Evolutionary conservation across 2,329 filamentous ascomycete species (phyloP), one percentile per base, ranked within the genome.

Genomic region (Aspergillus sp.): DNA sequence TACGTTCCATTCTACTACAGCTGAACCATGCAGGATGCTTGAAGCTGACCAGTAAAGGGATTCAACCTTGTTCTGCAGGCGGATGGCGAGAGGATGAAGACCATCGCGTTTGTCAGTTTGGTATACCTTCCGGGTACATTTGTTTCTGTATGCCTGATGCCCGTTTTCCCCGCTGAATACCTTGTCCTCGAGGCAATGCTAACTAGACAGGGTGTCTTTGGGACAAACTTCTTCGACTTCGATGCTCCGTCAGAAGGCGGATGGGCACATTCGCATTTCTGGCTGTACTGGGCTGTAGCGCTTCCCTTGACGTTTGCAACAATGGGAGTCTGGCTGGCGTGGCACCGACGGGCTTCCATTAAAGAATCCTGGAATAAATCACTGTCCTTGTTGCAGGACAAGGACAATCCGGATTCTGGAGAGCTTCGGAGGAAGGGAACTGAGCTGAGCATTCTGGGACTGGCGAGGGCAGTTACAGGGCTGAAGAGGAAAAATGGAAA

Each of bases 181-280:
- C 33, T 27, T 14, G 24, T 4, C 19, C 39, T 39, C 15, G 7
- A 23, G 14, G 27, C 12, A 31, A 31, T 3, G 6, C 14, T 35
- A 15, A 47, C 1, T 3, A 35, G 8, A 3, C 21, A 70, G 67
- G 66, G 66, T 23, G 51, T 74, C 33, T 74, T 73, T 59, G 70
- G 72, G 14, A 73, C 68, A 45, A 70, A 68, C 15, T 75, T 75
- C 55, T 74, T 74, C 58, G 62, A 68, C 39, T 64, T 68, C n/a
- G 27, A 31, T 9, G 8, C 27, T 11, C 55, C n/a, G 51, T 63
- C n/a, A 46, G 35, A 2, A 71, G 64, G 64, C 45, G 58, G 7
- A 60, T 70, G 15, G 66, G 65, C 0, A 24, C 55, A 7, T 56
- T 61, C 41, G 17, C 9, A 40, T 6, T 68, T 73, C 52, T 73